A percentile compares a stretch with the other conserved stretches of the same genome.
These are phyloP conservation scores for Lactifluus hygrophoroides DNA, from an alignment of 768 basidiomycete genomes.

Conservation along the genomic window DNA sequence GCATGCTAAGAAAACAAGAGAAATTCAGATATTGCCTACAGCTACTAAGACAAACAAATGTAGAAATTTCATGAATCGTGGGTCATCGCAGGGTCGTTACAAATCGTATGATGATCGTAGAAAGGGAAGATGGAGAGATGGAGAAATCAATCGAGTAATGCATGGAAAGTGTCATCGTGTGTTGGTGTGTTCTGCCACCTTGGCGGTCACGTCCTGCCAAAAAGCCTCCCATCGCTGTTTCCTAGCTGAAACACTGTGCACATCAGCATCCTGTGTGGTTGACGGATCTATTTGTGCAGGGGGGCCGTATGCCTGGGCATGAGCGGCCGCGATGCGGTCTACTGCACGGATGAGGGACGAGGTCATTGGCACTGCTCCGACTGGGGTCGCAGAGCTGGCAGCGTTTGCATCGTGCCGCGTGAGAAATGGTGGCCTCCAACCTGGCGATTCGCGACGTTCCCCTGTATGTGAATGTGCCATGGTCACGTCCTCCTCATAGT, in stretches of 20 bases:
- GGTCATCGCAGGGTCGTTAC: conserved; percentile 8
- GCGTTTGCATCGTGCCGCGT: conserved; percentile 28
- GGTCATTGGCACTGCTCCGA: conserved; percentile 47
- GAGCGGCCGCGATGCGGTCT: conserved; percentile 50
- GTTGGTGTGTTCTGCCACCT: conserved; percentile 2
- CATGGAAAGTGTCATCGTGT: neutral
- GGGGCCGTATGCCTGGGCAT: conserved; percentile 23
- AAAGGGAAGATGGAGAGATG: neutral
- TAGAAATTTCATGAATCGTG: conserved; percentile 7
- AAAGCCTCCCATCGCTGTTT: conserved; percentile 16
- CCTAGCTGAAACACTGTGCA: neutral
- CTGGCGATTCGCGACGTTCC: conserved; percentile 21
- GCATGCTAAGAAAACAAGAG: neutral
- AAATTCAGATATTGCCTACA: conserved; percentile 7
- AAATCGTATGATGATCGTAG: conserved; percentile 5
- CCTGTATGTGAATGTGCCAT: conserved; percentile 2
- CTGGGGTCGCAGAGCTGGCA: conserved; percentile 14
- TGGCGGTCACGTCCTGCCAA: conserved; percentile 17
- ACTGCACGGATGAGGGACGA: conserved; percentile 57
- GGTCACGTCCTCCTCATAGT: conserved; percentile 28
- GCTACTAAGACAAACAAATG: conserved; percentile 11
- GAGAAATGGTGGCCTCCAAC: conserved; percentile 47
- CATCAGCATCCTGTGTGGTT: neutral
- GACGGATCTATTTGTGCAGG: neutral
- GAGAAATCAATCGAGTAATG: neutral